Evolutionary conservation across 352 stramenopile genomes (phyloP).

Genomic region (Blastocystis hominis): DNA sequence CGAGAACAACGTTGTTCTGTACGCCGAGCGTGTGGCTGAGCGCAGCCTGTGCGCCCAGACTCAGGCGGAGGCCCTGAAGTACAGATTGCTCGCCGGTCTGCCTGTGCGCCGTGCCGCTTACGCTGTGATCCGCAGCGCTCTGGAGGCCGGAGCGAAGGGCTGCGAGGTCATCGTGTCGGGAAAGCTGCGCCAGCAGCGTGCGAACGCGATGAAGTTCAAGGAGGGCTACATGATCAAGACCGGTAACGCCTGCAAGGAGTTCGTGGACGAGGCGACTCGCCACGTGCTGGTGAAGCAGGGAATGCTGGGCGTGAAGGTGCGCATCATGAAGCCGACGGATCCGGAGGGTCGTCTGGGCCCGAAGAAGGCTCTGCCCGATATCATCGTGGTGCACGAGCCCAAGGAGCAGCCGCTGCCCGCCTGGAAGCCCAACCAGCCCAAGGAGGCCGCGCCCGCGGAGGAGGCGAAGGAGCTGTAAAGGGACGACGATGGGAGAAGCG

Average conservation of each 20-base stretch:
- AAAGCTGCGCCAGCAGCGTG: conserved; percentile 96
- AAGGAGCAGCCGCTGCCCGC: conserved; percentile 74
- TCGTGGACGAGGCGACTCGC: conserved; percentile 92
- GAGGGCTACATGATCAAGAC: conserved; percentile 99
- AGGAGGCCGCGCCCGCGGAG: not conserved
- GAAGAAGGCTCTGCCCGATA: conserved; percentile 92
- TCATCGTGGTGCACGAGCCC: conserved; percentile 95
- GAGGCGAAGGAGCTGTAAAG: conserved; percentile 18
- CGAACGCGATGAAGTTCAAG: conserved; percentile 99
- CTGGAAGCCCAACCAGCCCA: conserved; percentile 10
- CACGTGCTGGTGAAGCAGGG: conserved; percentile 98
- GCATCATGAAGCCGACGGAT: conserved; percentile 97
- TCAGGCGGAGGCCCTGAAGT: conserved; percentile 96
- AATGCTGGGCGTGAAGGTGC: conserved; percentile 96
- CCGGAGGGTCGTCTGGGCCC: conserved; percentile 87
- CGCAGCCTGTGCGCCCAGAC: conserved; percentile 93
- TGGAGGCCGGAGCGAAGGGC: conserved; percentile 96
- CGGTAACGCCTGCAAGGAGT: conserved; percentile 90
- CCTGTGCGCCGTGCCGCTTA: conserved; percentile 95
- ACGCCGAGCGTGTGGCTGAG: conserved; percentile 94
- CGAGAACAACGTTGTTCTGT: conserved; percentile 87
- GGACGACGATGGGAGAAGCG: not conserved
- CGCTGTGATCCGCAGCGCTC: conserved; percentile 95
- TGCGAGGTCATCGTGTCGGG: conserved; percentile 96
- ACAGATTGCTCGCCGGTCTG: conserved; percentile 92